A percentile compares a stretch with the other conserved stretches of the same genome.
Evolutionary conservation across 768 basidiomycete species (phyloP).

Genomic region (Pilatotrama ljubarskyi): DNA sequence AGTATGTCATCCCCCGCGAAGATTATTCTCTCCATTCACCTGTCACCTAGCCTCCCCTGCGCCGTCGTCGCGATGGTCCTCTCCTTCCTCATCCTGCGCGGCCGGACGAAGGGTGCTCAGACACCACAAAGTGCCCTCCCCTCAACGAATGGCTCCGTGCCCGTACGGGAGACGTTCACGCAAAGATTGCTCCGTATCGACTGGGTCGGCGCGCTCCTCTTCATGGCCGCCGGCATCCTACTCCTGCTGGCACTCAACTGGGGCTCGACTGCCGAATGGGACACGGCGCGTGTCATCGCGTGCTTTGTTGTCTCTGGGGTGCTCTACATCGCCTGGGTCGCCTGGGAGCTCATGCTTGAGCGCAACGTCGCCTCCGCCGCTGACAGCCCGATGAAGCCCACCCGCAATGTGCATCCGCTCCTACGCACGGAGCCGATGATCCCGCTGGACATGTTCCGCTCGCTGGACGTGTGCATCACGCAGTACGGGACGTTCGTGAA

Average conservation of each 20-base stretch:
- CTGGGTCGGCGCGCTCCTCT: constrained; percentile 48
- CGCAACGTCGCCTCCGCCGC: constrained; percentile 14
- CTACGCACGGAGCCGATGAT: constrained; percentile 44
- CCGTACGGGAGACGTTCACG: constrained; percentile 22
- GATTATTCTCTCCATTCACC: neutral
- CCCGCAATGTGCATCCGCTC: neutral
- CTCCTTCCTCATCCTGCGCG: constrained; percentile 43
- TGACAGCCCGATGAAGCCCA: neutral
- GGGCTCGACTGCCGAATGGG: constrained; percentile 48
- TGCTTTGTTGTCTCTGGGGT: constrained; percentile 47
- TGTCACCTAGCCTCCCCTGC: constrained; percentile 40
- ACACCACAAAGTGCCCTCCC: constrained; percentile 16
- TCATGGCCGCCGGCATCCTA: constrained; percentile 45
- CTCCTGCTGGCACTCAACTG: constrained; percentile 52
- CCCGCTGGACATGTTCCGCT: constrained; percentile 46
- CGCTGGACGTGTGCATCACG: constrained; percentile 42
- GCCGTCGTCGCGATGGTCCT: constrained; percentile 38
- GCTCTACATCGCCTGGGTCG: constrained; percentile 39
- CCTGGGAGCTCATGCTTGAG: constrained; percentile 47
- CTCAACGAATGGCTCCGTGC: neutral
- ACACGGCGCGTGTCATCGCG: constrained; percentile 44
- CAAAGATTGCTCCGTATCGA: constrained; percentile 41
- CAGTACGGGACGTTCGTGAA: constrained; percentile 41
- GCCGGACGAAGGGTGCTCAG: constrained; percentile 27
- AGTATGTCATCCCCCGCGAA: constrained; percentile 34